phyloP scores from a whole-genome alignment of 2,329 filamentous ascomycete species.

The Aspergillus ustus region DNA sequence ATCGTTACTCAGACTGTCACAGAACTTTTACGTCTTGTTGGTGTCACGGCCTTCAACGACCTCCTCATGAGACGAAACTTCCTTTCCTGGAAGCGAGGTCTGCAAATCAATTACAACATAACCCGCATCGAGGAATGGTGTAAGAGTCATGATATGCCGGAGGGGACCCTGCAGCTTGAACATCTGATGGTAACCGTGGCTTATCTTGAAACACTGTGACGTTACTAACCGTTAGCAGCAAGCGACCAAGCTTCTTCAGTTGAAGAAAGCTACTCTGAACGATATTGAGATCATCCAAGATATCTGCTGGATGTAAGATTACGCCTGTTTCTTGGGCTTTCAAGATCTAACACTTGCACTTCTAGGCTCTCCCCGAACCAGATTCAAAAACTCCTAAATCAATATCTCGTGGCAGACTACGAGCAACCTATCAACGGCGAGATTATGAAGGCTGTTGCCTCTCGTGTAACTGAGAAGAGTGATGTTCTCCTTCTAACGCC shows the following conservation, averaged over 20 bases:
- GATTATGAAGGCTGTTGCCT: constrained; percentile 99
- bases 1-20: constrained; percentile 97
- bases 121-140: constrained; percentile 99
- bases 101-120: constrained; percentile 99
- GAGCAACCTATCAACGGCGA: constrained; percentile 99
- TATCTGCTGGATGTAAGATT: constrained; percentile 97
- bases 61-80: constrained; percentile 97
- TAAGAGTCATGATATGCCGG: constrained; percentile 99
- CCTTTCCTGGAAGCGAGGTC: constrained; percentile 97
- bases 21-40: constrained; percentile 88
- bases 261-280: constrained; percentile 98
- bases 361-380: constrained; percentile 92
- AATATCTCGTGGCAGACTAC: constrained; percentile 98
- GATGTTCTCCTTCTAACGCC: constrained; percentile 91
- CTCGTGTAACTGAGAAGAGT: constrained; percentile 95
- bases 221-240: constrained; percentile 60
- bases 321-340: neutral
- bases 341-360: constrained; percentile 15
- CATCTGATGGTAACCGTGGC: constrained; percentile 81
- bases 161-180: constrained; percentile 95
- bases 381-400: constrained; percentile 97
- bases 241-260: constrained; percentile 95
- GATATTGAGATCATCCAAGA: constrained; percentile 99
- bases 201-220: neutral
- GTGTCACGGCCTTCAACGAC: constrained; percentile 98